Base-by-base conservation (phyloP, 2,329 filamentous ascomycete genomes). In the Neofusicoccum laricinum region DNA sequence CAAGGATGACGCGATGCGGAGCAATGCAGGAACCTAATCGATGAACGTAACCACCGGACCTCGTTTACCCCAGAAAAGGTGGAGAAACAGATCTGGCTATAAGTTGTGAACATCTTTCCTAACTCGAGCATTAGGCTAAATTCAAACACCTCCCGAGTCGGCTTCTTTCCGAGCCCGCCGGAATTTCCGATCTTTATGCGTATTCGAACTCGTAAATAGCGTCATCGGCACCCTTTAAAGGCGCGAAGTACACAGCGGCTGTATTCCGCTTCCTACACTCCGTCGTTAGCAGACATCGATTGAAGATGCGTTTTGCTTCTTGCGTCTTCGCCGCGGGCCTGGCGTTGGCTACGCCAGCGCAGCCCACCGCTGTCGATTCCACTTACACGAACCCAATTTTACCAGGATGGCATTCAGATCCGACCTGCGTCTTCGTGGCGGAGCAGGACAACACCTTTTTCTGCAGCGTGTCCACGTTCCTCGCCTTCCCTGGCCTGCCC, bases 331-430 rank as follows among this genome's bases (percentile, higher is more conserved):
- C 53, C 0, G 21, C 25, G 11, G 15, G 4, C 1, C 40, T 58
- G 38, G 53, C 53, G 4, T 21, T 45, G 36, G 6, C 10, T 10
- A 25, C 25, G 11, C 40, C 55, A 45, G 25, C n/a, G 1, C 21
- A 5, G 30, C 30, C 5, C 19, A 14, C 40, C 5, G 25, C 82
- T 66, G 3, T n/a, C 58, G 41, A 61, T 40, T 61, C 45, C 0
- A 62, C 55, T 21, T 59, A 59, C 55, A 59, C 55, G 0, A 59
- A 59, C 40, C 80, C 80, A 1, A 77, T 82, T n/a, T 67, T 82
- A 3, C 77, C 80, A 2, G 80, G 79, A 8, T 82, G 77, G 61
- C 73, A 80, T 51, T 76, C 80, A 0, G 80, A 82, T 66, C 80
- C 80, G 1, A 79, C 76, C 51, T 80, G 79, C 64, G 74, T 79